Evolutionary conservation across 331 rosid species (phyloP).

Genomic region (Pyracantha coccinea): DNA sequence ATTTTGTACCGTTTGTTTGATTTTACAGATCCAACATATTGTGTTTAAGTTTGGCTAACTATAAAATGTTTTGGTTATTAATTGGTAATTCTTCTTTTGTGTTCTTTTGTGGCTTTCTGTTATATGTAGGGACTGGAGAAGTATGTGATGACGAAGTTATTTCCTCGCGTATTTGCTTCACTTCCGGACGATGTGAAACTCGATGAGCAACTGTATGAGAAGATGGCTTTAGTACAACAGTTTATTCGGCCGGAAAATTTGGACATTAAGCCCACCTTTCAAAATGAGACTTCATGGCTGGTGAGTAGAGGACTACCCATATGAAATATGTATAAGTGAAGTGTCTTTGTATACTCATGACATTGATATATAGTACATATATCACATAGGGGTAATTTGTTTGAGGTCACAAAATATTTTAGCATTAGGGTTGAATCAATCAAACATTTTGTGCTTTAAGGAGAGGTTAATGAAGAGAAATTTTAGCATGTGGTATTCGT

Average conservation of each 20-base stretch:
- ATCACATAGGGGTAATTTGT: background rate
- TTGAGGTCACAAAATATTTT: background rate
- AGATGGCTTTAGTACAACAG: slow-evolving; percentile 86
- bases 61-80: background rate
- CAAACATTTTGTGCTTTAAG: background rate
- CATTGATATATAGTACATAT: background rate
- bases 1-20: background rate
- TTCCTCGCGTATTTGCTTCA: slow-evolving; percentile 88
- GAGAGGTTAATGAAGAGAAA: background rate
- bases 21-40: background rate
- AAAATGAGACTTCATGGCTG: slow-evolving; percentile 95
- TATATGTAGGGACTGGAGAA: slow-evolving; percentile 91
- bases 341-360: background rate
- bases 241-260: slow-evolving; percentile 87
- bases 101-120: slow-evolving; percentile 13
- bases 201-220: slow-evolving; percentile 76
- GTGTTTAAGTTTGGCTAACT: background rate
- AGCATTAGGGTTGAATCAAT: background rate
- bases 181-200: slow-evolving; percentile 73
- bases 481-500: background rate
- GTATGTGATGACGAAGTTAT: slow-evolving; percentile 98
- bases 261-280: slow-evolving; percentile 76
- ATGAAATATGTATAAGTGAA: background rate
- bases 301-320: slow-evolving; percentile 45
- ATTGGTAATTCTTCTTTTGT: slow-evolving; percentile 11